Evolutionary conservation across 1,139 yeast genomes (phyloP), one percentile per base, ranked within the genome.

Genomic region (Kodamaea derodonti): DNA sequence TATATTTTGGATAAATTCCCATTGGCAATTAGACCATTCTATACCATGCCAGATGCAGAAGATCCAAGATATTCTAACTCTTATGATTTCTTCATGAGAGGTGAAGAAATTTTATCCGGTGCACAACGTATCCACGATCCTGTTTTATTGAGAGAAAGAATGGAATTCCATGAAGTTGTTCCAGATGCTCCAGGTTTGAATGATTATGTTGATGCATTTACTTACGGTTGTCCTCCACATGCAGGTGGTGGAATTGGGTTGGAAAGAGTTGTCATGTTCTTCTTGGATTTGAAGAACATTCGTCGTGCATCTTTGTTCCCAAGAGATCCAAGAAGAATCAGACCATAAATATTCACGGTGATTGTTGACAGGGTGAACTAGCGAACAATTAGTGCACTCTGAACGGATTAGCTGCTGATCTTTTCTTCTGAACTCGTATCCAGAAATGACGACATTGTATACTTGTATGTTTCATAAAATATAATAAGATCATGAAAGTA

Each of bases 241-340:
- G 99, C 96, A 17, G 99, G 99, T 61, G 99, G 98, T 69, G 99
- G 99, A 66, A 92, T 92, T 60, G 99, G 99, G 52, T 72, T 92
- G 48, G 99, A 92, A 69, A 86, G 99, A 72, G 98, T 92, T 28
- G 88, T 92, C 46, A 92, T 92, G 97, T 92, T 92, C 78, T 92
- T 77, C 80, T 76, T 92, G 60, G 98, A 87, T 57, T 75, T 92
- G 70, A 90, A 88, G 72, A 94, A 92, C 68, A 92, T 92, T 52
- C 86, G 99, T 67, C 84, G 97, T 60, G 97, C 99, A 16, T 83
- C 95, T 10, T 70, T 92, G 58, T 92, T 92, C 92, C 99, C 99
- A 59, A 85, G 99, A 74, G 99, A 92, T 65, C 98, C 98, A 49
- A 83, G 70, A 62, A 83, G 98, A 70, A 73, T 92, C 56, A 80